A percentile compares a stretch with the other conserved stretches of the same genome.
phyloP scores from a whole-genome alignment of 441 rosid species.

The Brassica balearica region DNA sequence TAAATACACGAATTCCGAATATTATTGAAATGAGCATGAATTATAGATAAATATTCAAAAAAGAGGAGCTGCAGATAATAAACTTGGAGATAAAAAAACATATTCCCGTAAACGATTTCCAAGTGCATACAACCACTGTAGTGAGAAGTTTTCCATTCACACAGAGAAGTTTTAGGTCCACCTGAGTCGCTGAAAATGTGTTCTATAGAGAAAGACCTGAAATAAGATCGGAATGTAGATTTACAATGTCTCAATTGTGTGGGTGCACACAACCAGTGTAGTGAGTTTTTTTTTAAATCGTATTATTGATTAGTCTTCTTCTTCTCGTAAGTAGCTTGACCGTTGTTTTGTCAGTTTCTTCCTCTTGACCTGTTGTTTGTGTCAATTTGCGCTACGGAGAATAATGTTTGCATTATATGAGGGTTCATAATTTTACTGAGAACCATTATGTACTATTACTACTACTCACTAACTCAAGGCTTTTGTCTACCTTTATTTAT shows the following conservation, averaged over 20 bases:
- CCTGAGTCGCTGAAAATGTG: slow-evolving; percentile 44
- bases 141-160: neutral
- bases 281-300: neutral
- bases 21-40: neutral
- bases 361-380: neutral
- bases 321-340: slow-evolving; percentile 4
- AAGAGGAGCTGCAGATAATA: neutral
- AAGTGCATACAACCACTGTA: neutral
- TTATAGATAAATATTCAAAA: neutral
- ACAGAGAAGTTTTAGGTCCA: slow-evolving; percentile 42
- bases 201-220: neutral
- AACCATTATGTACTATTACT: slow-evolving; percentile 1
- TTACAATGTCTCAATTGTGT: neutral
- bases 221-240: neutral
- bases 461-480: neutral
- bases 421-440: neutral
- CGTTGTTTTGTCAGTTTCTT: slow-evolving; percentile 11
- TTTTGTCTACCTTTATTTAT: neutral
- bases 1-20: neutral
- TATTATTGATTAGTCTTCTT: slow-evolving; percentile 1
- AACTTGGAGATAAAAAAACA: neutral
- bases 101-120: neutral
- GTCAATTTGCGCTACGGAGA: slow-evolving; percentile 1
- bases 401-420: neutral
- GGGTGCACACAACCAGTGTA: neutral